phyloP scores from a whole-genome alignment of 129 eudicot species.

The Flaveria linearis region DNA sequence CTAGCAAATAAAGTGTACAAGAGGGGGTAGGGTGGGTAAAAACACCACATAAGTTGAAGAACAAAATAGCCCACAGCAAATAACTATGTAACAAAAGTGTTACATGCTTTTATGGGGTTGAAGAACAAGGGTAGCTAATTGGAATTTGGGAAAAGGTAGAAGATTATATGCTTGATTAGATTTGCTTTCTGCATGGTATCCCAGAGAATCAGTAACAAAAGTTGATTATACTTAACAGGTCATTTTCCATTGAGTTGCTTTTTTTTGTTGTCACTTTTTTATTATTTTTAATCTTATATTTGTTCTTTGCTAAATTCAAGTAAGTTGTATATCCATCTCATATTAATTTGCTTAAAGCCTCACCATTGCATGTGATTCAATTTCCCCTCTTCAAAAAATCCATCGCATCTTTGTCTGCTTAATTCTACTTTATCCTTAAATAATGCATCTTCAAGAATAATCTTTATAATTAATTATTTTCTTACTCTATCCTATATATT shows the following conservation, averaged over 20 bases:
- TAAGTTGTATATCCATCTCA: background rate
- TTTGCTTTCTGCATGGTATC: conserved; percentile 40
- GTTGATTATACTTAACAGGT: conserved; percentile 31
- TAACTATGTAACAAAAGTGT: background rate
- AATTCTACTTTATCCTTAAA: background rate
- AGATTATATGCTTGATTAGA: conserved; percentile 24
- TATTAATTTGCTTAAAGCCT: background rate
- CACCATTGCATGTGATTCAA: conserved; percentile 3
- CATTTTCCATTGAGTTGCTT: conserved; percentile 37
- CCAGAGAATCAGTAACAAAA: conserved; percentile 40
- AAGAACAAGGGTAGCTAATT: conserved; percentile 1
- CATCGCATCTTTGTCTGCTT: background rate
- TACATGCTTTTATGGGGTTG: background rate
- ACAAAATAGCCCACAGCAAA: background rate
- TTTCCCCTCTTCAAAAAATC: background rate
- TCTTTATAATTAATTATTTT: no score
- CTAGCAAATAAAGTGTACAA: no score
- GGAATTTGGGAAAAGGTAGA: conserved; percentile 19
- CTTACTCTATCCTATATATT: no score
- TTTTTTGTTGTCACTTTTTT: conserved; percentile 31
- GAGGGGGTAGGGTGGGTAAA: background rate
- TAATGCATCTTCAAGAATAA: no score
- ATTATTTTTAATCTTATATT: conserved; percentile 19
- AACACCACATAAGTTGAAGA: background rate
- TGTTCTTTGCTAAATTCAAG: conserved; percentile 11